Conservation (phyloP, 1,284 basidiomycete species). For the Ustilago crameri region DNA sequence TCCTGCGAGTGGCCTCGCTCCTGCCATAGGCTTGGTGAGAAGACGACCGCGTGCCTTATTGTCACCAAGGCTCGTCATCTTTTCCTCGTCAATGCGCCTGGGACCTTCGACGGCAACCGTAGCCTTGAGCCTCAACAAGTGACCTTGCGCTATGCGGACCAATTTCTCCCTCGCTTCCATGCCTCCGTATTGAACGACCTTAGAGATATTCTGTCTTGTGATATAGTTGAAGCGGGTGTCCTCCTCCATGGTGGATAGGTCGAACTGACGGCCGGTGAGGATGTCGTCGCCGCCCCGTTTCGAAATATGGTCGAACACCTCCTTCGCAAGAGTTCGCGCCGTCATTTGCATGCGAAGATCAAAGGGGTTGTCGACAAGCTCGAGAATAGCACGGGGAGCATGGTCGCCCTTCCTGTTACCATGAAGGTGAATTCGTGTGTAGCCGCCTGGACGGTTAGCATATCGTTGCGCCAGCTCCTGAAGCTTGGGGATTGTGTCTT, state of each 20-base stretch:
- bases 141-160: constrained; percentile 43
- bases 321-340: constrained; percentile 60
- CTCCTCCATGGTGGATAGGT: constrained; percentile 43
- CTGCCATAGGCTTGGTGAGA: constrained; percentile 50
- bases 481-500: constrained; percentile 79
- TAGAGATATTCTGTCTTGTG: constrained; percentile 59
- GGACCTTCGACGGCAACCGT: constrained; percentile 48
- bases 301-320: constrained; percentile 50
- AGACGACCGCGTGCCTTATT: constrained; percentile 48
- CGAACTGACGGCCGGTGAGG: constrained; percentile 40
- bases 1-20: constrained; percentile 48
- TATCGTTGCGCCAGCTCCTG: constrained; percentile 84
- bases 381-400: constrained; percentile 89
- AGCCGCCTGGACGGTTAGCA: constrained; percentile 85
- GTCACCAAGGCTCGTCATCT: constrained; percentile 28
- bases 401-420: constrained; percentile 91
- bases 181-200: constrained; percentile 60
- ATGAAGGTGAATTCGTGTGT: constrained; percentile 91
- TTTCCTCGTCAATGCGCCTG: constrained; percentile 46
- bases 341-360: constrained; percentile 76
- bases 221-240: constrained; percentile 54
- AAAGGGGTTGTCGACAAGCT: constrained; percentile 90
- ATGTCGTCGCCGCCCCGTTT: constrained; percentile 49
- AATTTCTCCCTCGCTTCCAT: constrained; percentile 52
- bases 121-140: constrained; percentile 57